Percentiles rank a stretch among this genome's conserved stretches.
These are phyloP conservation scores for Fonsecaea nubica DNA, from an alignment of 2,329 filamentous ascomycete species.

Conservation along the genomic window DNA sequence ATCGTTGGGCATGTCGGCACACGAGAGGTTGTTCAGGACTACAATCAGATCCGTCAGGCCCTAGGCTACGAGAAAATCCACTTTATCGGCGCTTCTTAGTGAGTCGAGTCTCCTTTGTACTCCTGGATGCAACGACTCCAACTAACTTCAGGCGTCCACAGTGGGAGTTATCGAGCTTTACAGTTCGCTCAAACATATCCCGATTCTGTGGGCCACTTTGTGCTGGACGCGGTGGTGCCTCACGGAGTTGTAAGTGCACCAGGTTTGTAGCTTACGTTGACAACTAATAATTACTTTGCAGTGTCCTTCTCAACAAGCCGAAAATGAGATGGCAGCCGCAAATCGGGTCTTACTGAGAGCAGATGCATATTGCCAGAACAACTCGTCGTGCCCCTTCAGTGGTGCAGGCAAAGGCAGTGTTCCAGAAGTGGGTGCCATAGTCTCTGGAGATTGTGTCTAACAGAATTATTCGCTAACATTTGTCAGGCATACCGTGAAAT, in stretches of 20 bases:
- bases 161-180: conserved; percentile 15
- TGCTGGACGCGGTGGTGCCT: conserved; percentile 14
- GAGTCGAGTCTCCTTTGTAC: not conserved
- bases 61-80: conserved; percentile 19
- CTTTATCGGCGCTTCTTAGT: conserved; percentile 18
- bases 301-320: conserved; percentile 1
- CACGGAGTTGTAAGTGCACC: conserved; percentile 12
- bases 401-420: conserved; percentile 14
- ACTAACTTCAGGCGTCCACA: conserved; percentile 1
- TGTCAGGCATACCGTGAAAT: conserved; percentile 1
- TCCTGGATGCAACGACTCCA: not conserved
- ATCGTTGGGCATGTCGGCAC: conserved; percentile 19
- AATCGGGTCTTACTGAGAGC: conserved; percentile 15
- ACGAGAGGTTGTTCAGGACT: conserved; percentile 18
- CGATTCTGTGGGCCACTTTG: conserved; percentile 11
- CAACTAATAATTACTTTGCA: not conserved
- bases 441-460: not conserved
- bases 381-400: conserved; percentile 13
- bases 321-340: conserved; percentile 8
- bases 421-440: not conserved
- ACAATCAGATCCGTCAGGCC: conserved; percentile 16
- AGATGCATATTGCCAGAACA: conserved; percentile 25
- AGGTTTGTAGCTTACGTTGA: not conserved
- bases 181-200: conserved; percentile 19
- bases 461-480: not conserved